phyloP scores from a whole-genome alignment of 306 rosid species.

The Herpetospermum pedunculosum region DNA sequence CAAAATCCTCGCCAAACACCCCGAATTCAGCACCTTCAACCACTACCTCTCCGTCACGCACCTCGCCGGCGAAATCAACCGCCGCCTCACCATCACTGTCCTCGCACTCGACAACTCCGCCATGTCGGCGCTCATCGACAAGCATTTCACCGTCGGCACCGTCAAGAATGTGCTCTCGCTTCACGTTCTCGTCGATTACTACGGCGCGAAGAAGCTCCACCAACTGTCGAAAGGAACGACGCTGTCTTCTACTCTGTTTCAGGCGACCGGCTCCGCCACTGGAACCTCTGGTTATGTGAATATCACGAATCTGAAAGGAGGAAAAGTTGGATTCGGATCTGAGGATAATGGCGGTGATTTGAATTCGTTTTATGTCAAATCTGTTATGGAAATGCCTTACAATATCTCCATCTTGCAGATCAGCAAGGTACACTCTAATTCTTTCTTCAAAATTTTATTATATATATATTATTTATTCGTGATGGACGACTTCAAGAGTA shows the following conservation, averaged over 20 bases:
- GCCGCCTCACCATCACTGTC: constrained; percentile 83
- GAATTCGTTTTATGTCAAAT: constrained; percentile 51
- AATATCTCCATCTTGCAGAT: constrained; percentile 67
- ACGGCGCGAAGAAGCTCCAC: constrained; percentile 80
- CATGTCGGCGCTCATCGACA: constrained; percentile 57
- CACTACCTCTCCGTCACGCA: constrained; percentile 83
- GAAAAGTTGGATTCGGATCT: constrained; percentile 68
- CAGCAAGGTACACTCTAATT: constrained; percentile 30
- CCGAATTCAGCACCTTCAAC: constrained; percentile 69
- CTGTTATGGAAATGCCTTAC: constrained; percentile 52
- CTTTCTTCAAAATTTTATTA: too few relatives aligned
- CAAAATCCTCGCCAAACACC: constrained; percentile 51
- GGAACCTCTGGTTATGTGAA: constrained; percentile 85
- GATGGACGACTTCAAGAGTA: too few relatives aligned
- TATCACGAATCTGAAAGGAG: constrained; percentile 65
- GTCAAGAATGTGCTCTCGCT: constrained; percentile 77
- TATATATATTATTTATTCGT: too few relatives aligned
- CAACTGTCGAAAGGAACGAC: constrained; percentile 65
- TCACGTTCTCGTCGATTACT: constrained; percentile 80
- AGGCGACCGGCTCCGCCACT: constrained; percentile 61
- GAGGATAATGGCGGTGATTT: constrained; percentile 48
- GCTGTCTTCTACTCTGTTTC: constrained; percentile 56
- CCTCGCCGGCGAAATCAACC: constrained; percentile 86
- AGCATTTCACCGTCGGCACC: constrained; percentile 46
- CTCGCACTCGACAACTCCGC: constrained; percentile 80